These are phyloP conservation scores for Citrullus amarus DNA, from an alignment of 306 rosid genomes.

Conservation along the genomic window DNA sequence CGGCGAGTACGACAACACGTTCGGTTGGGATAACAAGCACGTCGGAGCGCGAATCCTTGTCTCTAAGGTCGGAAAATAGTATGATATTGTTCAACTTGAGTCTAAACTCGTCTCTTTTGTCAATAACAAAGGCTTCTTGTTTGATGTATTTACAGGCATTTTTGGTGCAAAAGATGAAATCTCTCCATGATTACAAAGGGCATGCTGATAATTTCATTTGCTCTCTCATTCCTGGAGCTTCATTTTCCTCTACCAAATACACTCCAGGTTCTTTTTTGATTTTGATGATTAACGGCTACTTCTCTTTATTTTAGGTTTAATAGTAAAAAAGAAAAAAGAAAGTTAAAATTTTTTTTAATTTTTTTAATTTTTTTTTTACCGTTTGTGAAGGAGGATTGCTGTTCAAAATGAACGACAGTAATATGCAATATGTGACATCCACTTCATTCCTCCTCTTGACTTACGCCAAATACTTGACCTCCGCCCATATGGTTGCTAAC, in stretches of 20 bases:
- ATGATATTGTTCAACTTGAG: background rate
- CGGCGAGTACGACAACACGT: conserved; percentile 61
- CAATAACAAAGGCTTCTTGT: background rate
- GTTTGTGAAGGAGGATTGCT: conserved; percentile 60
- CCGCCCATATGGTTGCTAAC: conserved; percentile 40
- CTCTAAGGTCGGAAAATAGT: conserved; percentile 42
- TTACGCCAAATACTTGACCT: conserved; percentile 78
- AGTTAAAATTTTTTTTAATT: background rate
- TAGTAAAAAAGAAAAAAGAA: background rate
- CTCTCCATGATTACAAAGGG: conserved; percentile 85
- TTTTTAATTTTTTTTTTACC: background rate
- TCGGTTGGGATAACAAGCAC: conserved; percentile 97
- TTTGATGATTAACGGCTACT: conserved; percentile 29
- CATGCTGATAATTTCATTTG: conserved; percentile 86
- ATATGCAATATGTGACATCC: conserved; percentile 94
- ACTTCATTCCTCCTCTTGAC: conserved; percentile 68
- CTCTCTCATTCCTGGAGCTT: conserved; percentile 65
- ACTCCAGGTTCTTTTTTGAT: conserved; percentile 48
- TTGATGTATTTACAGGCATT: conserved; percentile 39
- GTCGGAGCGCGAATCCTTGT: conserved; percentile 89
- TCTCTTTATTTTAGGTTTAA: background rate
- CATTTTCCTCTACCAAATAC: conserved; percentile 54
- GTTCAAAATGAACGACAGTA: conserved; percentile 75
- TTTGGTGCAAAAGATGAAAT: conserved; percentile 48
- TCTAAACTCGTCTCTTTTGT: too few species aligned